These are phyloP conservation scores for Cyanidioschyzon merolae DNA, from an alignment of 23 red algal genomes.

Conservation along the genomic window DNA sequence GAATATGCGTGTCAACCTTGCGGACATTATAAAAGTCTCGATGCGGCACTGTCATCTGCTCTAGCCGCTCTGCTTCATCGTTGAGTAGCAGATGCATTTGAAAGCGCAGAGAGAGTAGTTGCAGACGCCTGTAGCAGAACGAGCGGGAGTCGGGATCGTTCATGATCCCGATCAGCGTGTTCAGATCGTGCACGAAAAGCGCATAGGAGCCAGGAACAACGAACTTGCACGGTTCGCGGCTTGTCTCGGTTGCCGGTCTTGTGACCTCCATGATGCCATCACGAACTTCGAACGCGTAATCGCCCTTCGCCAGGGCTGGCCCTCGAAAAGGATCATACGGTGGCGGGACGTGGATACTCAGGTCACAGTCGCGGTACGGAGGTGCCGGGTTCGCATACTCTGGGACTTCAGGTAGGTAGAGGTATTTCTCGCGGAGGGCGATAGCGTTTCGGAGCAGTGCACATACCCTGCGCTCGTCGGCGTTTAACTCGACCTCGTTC, in stretches of 20 bases:
- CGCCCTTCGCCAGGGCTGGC: background rate
- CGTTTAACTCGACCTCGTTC: background rate
- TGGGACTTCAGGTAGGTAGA: slow-evolving; percentile 34
- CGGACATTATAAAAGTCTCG: slow-evolving; percentile 92
- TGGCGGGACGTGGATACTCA: slow-evolving; percentile 38
- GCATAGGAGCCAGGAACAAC: background rate
- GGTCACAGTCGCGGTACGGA: slow-evolving; percentile 10
- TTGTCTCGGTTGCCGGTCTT: background rate
- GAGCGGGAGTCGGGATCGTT: slow-evolving; percentile 62
- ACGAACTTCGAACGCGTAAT: slow-evolving; percentile 45
- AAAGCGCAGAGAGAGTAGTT: background rate
- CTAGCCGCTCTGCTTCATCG: slow-evolving; percentile 26
- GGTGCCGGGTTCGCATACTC: slow-evolving; percentile 31
- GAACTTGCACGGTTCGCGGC: slow-evolving; percentile 11
- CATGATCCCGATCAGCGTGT: slow-evolving; percentile 40
- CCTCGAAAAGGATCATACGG: slow-evolving; percentile 71
- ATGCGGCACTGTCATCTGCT: slow-evolving; percentile 74
- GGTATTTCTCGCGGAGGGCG: slow-evolving; percentile 49
- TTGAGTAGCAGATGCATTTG: slow-evolving; percentile 33
- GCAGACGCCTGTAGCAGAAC: slow-evolving; percentile 39
- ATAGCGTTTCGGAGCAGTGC: slow-evolving; percentile 30
- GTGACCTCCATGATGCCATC: slow-evolving; percentile 52
- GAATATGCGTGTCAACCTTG: slow-evolving; percentile 90
- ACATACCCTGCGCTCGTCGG: background rate
- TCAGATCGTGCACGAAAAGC: slow-evolving; percentile 55